Evolutionary conservation across 2,329 filamentous ascomycete genomes (phyloP).

Genomic region (Neocatenulostroma microsporum): DNA sequence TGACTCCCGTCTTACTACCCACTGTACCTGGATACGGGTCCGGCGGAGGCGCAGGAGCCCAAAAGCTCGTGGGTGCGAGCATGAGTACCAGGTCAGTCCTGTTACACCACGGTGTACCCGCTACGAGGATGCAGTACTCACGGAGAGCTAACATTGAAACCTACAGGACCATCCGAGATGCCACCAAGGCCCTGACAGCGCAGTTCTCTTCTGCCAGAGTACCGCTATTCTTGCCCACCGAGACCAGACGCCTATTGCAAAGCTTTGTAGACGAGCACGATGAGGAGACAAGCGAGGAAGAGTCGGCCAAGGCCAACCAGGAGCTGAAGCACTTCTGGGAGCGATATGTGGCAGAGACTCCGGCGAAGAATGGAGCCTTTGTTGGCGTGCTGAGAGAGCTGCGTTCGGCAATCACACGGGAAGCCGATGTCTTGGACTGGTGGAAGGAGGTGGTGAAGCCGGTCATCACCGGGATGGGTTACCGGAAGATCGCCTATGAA

Average conservation of each 20-base stretch:
- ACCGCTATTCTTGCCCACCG: slow-evolving; percentile 55
- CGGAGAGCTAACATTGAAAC: not conserved
- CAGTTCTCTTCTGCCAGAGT: slow-evolving; percentile 36
- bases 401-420: slow-evolving; percentile 55
- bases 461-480: slow-evolving; percentile 49
- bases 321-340: slow-evolving; percentile 62
- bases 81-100: slow-evolving; percentile 1
- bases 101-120: not conserved
- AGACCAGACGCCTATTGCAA: slow-evolving; percentile 32
- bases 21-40: not conserved
- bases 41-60: not conserved
- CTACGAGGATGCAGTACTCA: not conserved
- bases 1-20: not conserved
- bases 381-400: slow-evolving; percentile 58
- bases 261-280: slow-evolving; percentile 60
- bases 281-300: slow-evolving; percentile 50
- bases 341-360: slow-evolving; percentile 51
- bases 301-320: slow-evolving; percentile 59
- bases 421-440: slow-evolving; percentile 61
- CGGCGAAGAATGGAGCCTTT: slow-evolving; percentile 57
- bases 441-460: slow-evolving; percentile 58
- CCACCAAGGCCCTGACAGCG: slow-evolving; percentile 39
- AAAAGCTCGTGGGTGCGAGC: too few relatives aligned
- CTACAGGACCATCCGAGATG: slow-evolving; percentile 35
- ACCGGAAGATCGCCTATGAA: slow-evolving; percentile 55